phyloP scores from a whole-genome alignment of 129 eudicot species.

The Arctium lappa region DNA sequence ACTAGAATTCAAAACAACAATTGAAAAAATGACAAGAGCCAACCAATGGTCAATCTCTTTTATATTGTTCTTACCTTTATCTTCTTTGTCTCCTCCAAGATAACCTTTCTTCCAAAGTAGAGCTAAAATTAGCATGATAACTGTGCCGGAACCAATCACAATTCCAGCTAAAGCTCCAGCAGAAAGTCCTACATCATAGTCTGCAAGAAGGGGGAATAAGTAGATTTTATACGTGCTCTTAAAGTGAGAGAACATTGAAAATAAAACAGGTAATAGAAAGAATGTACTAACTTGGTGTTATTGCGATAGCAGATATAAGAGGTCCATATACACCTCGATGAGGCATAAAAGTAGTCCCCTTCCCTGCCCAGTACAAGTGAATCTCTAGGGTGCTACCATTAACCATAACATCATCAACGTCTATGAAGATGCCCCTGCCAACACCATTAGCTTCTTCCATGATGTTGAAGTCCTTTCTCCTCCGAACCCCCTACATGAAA shows the following conservation, averaged over 20 bases:
- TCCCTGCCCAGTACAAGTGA: constrained; percentile 87
- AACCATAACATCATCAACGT: constrained; percentile 46
- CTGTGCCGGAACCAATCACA: constrained; percentile 46
- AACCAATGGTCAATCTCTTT: background rate
- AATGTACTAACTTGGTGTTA: constrained; percentile 78
- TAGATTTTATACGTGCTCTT: constrained; percentile 1
- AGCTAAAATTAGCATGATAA: constrained; percentile 33
- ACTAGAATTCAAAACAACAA: background rate
- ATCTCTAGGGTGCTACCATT: constrained; percentile 77
- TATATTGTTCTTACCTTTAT: constrained; percentile 40
- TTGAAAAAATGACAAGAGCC: background rate
- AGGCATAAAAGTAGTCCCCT: constrained; percentile 78
- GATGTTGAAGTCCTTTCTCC: constrained; percentile 58
- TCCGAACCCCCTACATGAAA: constrained; percentile 51
- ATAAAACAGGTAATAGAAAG: background rate
- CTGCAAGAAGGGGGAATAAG: constrained; percentile 34
- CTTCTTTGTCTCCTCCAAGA: constrained; percentile 44
- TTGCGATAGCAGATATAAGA: constrained; percentile 70
- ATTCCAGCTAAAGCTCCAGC: constrained; percentile 63
- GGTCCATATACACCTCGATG: constrained; percentile 79
- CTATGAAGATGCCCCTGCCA: constrained; percentile 40
- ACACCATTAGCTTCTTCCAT: constrained; percentile 51
- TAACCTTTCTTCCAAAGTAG: constrained; percentile 53
- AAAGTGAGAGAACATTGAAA: constrained; percentile 9
- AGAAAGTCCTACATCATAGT: constrained; percentile 50